Evolutionary conservation across 345 rosid genomes (phyloP), one percentile per base, ranked within the genome.

Genomic region (Citrus hindsii): DNA sequence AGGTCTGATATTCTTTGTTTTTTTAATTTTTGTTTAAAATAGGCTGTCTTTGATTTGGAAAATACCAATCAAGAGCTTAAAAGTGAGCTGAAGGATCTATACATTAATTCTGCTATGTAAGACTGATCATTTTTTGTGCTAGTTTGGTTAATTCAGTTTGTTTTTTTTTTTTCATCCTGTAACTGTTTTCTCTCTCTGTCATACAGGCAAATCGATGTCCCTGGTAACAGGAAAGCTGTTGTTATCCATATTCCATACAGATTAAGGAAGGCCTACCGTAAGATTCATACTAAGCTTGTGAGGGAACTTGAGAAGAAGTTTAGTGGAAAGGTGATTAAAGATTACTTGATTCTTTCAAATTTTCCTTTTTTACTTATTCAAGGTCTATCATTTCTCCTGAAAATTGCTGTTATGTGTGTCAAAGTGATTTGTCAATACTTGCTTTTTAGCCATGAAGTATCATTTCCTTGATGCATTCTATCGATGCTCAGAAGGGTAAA

Each of bases 291-390:
- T 53, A 88, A 90, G 82, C 98, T 94, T 78, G 93, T 92, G 79
- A 89, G 98, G 79, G 98, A 94, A 76, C 92, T 94, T 33, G 94
- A 92, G 83, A 94, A 92, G 93, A 92, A 94, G 85, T 90, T 94
- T 81, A 94, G 95, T 7, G 94, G 97, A 48, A 92, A 94, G 98
- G 97, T 90, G 48, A 83, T 58, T 0, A 59, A 22, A 51, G 10
- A 73, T 67, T 32, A 19, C 35, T 67, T 56, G 16, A 1, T 67
- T 76, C 33, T 56, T 46, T 46, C 18, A 46, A 13, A 19, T 24
- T 51, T 33, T n/a, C 16, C 0, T 24, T 32, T 42, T 42, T 32
- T 6, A 9, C 42, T 60, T 42, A 74, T 27, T 27, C 38, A 18
- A 27, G 21, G 14, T 3, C 42, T 6, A 28, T 42, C 4, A 1